These are phyloP conservation scores for Astrephomene gubernaculifera DNA, from an alignment of 139 green algal species.

Conservation along the genomic window DNA sequence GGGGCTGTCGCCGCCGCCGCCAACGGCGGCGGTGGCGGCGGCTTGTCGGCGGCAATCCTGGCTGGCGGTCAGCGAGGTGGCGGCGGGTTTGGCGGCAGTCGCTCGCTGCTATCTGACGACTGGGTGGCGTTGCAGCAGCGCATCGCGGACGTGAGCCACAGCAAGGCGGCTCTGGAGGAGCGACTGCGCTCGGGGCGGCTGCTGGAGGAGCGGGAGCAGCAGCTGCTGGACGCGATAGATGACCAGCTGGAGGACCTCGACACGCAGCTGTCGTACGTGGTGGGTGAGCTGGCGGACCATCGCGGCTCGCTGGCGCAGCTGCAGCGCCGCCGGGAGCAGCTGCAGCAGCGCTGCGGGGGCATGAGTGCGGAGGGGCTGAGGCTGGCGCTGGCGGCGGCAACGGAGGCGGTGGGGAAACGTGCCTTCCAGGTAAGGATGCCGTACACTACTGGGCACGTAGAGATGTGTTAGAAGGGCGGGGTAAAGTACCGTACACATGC, in stretches of 20 bases:
- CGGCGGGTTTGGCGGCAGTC: slow-evolving; percentile 2
- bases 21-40: not conserved
- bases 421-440: slow-evolving; percentile 1
- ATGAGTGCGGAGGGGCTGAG: slow-evolving; percentile 16
- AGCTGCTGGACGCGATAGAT: slow-evolving; percentile 35
- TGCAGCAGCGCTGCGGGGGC: not conserved
- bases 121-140: slow-evolving; percentile 42
- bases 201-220: slow-evolving; percentile 43
- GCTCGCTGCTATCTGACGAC: not conserved
- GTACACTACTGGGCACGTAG: too few relatives aligned
- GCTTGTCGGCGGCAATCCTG: not conserved
- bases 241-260: slow-evolving; percentile 42
- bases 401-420: slow-evolving; percentile 19
- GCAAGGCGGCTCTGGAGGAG: slow-evolving; percentile 15
- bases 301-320: not conserved
- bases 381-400: slow-evolving; percentile 10
- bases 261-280: slow-evolving; percentile 36
- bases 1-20: not conserved
- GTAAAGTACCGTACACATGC: not conserved
- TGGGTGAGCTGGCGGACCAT: slow-evolving; percentile 20
- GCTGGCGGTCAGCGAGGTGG: not conserved
- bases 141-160: slow-evolving; percentile 33
- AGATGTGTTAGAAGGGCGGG: too few relatives aligned
- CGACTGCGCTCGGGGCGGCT: slow-evolving; percentile 13
- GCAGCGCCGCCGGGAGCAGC: slow-evolving; percentile 14